Base-by-base conservation (phyloP, 371 early-diverging fungal genomes). In the Basidiobolus meristosporus region DNA sequence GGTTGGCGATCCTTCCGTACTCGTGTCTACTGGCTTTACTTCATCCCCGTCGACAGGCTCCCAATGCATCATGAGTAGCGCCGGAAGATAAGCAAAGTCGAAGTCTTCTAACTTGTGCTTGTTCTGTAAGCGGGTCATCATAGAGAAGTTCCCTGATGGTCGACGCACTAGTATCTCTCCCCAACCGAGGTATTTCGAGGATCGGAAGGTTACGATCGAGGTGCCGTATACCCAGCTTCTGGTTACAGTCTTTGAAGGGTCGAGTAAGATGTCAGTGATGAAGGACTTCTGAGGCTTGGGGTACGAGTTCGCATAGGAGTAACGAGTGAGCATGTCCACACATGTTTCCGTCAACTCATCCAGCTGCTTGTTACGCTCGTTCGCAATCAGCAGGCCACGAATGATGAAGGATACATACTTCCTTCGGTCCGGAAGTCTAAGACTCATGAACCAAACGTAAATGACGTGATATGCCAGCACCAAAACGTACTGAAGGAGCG, bases 401-500 rank as follows among this genome's bases (percentile, higher is more conserved):
- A 85, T 62, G 26, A 90, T 83, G 42, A 81, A 84, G 0, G 80
- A 68, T 0, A 90, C 82, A 53, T 80, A 84, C 36, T 77, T 75
- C 23, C 67, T 60, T 16, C 88, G 72, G 36, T 87, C 88, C 1
- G 62, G 50, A 6, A 82, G 52, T 6, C 73, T 63, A 21, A 89
- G 59, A 5, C 72, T 73, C 28, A 83, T 69, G 46, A 88, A 90
- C 86, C 90, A 90, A 15, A 79, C 69, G 11, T 75, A 73, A 37
- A 85, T 82, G 3, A 90, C 88, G 42, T 88, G 77, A 54, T 86
- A 90, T 1, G 92, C 91, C 72, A 91, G 69, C 26, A 78, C 74
- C 4, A 82, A 50, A 31, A 87, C 80, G 42, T 89, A 93, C 40
- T 81, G 81, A 2, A 65, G 58, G 1, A 82, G 56, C 0, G 81